Conservation (phyloP, 148 eudicot genomes). For the Hydrangea macrophylla region DNA sequence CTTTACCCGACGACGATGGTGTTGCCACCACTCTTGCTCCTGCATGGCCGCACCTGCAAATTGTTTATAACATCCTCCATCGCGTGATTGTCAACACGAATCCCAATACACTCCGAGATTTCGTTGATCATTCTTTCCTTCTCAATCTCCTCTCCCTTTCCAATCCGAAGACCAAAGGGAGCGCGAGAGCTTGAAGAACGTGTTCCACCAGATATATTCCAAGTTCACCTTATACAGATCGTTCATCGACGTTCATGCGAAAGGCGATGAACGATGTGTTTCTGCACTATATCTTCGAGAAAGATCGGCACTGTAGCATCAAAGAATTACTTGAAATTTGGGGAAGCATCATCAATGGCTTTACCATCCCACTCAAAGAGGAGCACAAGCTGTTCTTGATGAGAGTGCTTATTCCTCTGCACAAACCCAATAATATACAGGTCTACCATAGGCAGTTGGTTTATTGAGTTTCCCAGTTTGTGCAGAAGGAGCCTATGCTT, state of each 20-base stretch:
- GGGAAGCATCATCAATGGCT: conserved; percentile 49
- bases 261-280: conserved; percentile 45
- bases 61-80: conserved; percentile 37
- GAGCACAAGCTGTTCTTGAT: conserved; percentile 40
- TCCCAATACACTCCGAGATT: conserved; percentile 10
- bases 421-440: conserved; percentile 43
- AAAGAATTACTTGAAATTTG: conserved; percentile 50
- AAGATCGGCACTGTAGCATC: conserved; percentile 38
- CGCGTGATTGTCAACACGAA: conserved; percentile 19
- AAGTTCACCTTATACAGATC: conserved; percentile 37
- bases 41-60: conserved; percentile 42
- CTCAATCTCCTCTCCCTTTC: conserved; percentile 36
- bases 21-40: conserved; percentile 22
- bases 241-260: conserved; percentile 49
- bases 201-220: conserved; percentile 33
- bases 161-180: conserved; percentile 46
- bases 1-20: conserved; percentile 36
- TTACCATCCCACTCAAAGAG: conserved; percentile 41
- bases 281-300: conserved; percentile 36
- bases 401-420: conserved; percentile 39
- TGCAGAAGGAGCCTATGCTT: conserved; percentile 42
- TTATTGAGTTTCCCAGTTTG: conserved; percentile 47
- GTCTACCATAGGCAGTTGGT: conserved; percentile 40
- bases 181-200: conserved; percentile 42
- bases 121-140: conserved; percentile 29